Base-by-base conservation (phyloP, 1,284 basidiomycete genomes). In the Moniliophthora roreri region DNA sequence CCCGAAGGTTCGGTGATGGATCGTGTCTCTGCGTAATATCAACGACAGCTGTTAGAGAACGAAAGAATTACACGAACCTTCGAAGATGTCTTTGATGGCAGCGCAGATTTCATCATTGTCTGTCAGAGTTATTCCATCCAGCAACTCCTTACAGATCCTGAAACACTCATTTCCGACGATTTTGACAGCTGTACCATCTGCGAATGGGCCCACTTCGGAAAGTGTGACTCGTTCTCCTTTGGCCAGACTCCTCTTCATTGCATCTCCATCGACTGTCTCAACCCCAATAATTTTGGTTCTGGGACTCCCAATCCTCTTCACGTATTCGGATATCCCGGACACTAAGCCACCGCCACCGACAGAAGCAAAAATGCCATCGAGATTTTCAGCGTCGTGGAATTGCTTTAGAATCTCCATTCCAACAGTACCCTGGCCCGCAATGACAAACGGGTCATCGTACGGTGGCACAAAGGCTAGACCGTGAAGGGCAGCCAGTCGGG, bases 161-260 rank as follows among this genome's bases (percentile, higher is more conserved):
- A 98, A 98, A 1, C 93, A 89, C 67, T 99, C 97, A 68, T 89
- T 91, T 9, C 97, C 97, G 0, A 99, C 95, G 45, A 96, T 82
- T 66, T 92, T 89, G n/a, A 99, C 97, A 0, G 97, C 97, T 0
- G 97, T 99, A n/a, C 97, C 97, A 68, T 99, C 97, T 55, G 90
- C 91, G 69, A 99, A 99, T 1, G 95, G 90, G 4, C 97, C 97
- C 1, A 98, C 95, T 66, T 99, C 97, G 24, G 80, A 71, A 53
- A 99, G 74, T 9, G 87, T 86, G 0, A 97, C 86, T 24, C 95
- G 79, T 61, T 93, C 80, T 6, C 94, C 93, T 52, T 80, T 81
- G 58, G 79, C 80, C 62, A 94, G 68, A 67, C 92, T 95, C 64
- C 80, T 79, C 11, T 82, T 82, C 87, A 99, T 94, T 1, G 95